Base-by-base conservation (phyloP, 345 rosid genomes). In the Erysimum cheiranthoides region DNA sequence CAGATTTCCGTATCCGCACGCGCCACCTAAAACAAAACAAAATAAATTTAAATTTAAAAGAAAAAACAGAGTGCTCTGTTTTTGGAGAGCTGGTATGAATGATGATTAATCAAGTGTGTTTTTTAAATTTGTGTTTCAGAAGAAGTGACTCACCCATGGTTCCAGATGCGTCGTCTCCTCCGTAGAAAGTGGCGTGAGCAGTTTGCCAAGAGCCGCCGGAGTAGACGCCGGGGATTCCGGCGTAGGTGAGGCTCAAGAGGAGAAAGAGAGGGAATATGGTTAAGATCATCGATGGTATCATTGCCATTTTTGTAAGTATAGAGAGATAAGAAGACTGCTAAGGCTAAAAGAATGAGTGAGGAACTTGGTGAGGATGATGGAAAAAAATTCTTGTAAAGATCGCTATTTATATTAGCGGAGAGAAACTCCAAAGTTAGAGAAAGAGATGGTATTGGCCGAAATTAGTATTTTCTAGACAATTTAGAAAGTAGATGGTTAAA, bases 151-250 rank as follows among this genome's bases (percentile, higher is more conserved):
- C 75, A 91, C 97, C 94, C 97, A 89, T 89, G 2, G 98, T 93
- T 34, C 98, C 98, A 3, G 97, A 87, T 63, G 97, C 97, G 56
- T 93, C 97, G 5, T 64, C 82, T 27, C 97, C 98, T 1, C 98
- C 98, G 8, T 93, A 91, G 82, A 90, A 93, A 45, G 98, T 92
- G 70, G 98, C 98, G 50, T 91, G 97, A 30, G 98, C 97, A 9
- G 62, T 82, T 80, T 93, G 85, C 98, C 98, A 93, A 4, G 73
- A 38, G n/a, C 81, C 81, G 0, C 91, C 90, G 1, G 73, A 13
- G 83, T 82, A 91, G 66, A 72, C 88, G 2, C 92, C 86, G 0
- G 89, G 89, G 65, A 86, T 78, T 70, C 84, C 87, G 0, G 92
- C 92, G n/a, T 89, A 72, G 34, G 58, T 80, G 16, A 69, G 45